Evolutionary conservation across 345 rosid genomes (phyloP).

Genomic region (Heritiera fomes): DNA sequence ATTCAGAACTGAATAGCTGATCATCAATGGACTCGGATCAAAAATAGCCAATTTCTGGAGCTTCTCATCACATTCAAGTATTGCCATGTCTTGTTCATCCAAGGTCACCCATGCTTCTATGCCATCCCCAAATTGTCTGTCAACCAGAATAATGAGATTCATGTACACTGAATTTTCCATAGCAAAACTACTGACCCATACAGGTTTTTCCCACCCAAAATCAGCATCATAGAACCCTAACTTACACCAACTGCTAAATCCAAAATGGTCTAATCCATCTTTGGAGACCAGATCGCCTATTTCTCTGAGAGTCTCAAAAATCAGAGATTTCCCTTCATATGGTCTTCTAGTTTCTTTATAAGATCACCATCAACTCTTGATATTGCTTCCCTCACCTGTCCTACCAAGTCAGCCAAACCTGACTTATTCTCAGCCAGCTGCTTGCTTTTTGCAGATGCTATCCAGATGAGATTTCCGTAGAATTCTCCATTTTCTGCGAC

Average conservation of each 20-base stretch:
- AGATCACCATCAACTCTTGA: constrained; percentile 33
- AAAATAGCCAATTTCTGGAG: constrained; percentile 30
- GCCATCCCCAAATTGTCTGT: constrained; percentile 36
- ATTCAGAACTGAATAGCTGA: neutral
- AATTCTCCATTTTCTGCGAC: constrained; percentile 21
- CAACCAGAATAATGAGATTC: constrained; percentile 45
- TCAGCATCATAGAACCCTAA: constrained; percentile 33
- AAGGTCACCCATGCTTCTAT: constrained; percentile 56
- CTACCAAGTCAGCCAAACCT: constrained; percentile 29
- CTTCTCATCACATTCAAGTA: constrained; percentile 29
- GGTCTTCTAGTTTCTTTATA: constrained; percentile 23
- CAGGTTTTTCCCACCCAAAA: constrained; percentile 51
- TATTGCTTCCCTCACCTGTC: constrained; percentile 28
- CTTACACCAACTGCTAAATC: constrained; percentile 45
- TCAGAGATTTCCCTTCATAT: constrained; percentile 16
- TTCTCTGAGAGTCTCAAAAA: constrained; percentile 23
- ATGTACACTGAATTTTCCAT: constrained; percentile 18
- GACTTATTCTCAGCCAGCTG: neutral
- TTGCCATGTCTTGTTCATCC: constrained; percentile 44
- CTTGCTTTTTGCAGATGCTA: constrained; percentile 30
- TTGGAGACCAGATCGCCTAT: constrained; percentile 5
- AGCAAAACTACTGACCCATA: constrained; percentile 40
- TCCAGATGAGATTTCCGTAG: constrained; percentile 34
- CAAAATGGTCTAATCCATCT: constrained; percentile 28
- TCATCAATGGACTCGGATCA: constrained; percentile 39